phyloP scores from a whole-genome alignment of 2,329 filamentous ascomycete genomes.

The Pyricularia sp. region DNA sequence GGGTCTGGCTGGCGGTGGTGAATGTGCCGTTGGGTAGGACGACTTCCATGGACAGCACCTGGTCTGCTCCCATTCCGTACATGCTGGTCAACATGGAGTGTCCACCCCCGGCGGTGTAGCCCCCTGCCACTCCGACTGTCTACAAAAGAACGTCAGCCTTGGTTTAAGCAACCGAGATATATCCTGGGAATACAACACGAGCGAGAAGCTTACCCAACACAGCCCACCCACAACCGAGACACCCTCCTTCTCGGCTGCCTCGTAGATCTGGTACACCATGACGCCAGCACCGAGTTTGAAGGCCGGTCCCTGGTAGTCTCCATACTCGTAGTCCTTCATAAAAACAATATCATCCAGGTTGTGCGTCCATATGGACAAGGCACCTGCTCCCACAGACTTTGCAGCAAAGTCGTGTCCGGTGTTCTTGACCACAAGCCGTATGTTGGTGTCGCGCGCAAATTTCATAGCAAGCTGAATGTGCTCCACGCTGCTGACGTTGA shows the following conservation, averaged over 20 bases:
- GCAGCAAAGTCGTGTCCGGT: slow-evolving; percentile 34
- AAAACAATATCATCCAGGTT: slow-evolving; percentile 25
- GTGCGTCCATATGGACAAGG: slow-evolving; percentile 25
- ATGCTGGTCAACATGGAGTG: slow-evolving; percentile 30
- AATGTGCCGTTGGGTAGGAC: slow-evolving; percentile 33
- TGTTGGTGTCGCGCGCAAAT: slow-evolving; percentile 26
- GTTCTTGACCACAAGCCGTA: slow-evolving; percentile 33
- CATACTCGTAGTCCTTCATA: slow-evolving; percentile 14
- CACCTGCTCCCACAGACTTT: slow-evolving; percentile 21
- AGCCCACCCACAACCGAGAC: slow-evolving; percentile 29
- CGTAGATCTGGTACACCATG: slow-evolving; percentile 24
- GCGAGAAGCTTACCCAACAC: background rate
- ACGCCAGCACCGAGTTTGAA: slow-evolving; percentile 36
- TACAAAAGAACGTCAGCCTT: slow-evolving; percentile 21
- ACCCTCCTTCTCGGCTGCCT: slow-evolving; percentile 21
- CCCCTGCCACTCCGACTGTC: slow-evolving; percentile 39
- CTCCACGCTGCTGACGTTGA: slow-evolving; percentile 14
- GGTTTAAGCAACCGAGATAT: background rate
- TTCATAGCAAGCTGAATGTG: slow-evolving; percentile 13
- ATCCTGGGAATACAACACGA: background rate
- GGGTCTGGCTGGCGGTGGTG: slow-evolving; percentile 22
- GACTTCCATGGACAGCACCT: slow-evolving; percentile 34
- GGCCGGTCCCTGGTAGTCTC: slow-evolving; percentile 29
- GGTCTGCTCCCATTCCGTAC: slow-evolving; percentile 39
- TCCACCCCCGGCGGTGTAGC: slow-evolving; percentile 42